phyloP scores from a whole-genome alignment of 2,329 filamentous ascomycete species.

The Bretziella fagacearum region DNA sequence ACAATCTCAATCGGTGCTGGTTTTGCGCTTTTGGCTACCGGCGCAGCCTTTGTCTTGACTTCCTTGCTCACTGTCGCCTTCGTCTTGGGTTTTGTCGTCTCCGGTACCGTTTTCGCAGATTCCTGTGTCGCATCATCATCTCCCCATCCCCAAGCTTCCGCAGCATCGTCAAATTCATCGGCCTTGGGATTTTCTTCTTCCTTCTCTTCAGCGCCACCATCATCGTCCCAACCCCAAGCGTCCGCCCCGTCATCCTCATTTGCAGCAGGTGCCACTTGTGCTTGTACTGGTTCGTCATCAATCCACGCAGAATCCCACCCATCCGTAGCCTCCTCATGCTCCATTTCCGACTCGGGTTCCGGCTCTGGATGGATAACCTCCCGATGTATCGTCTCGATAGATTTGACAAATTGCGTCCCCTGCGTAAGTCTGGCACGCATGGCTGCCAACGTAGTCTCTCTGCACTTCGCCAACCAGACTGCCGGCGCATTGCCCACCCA shows the following conservation, averaged over 20 bases:
- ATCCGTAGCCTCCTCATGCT: conserved; percentile 22
- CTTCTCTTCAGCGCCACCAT: conserved; percentile 15
- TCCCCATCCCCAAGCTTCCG: conserved; percentile 76
- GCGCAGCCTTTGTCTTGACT: background rate
- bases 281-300: conserved; percentile 32
- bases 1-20: conserved; percentile 46
- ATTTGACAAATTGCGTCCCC: conserved; percentile 46
- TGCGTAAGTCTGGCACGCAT: conserved; percentile 51
- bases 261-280: conserved; percentile 15
- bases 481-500: conserved; percentile 70
- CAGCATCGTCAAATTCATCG: conserved; percentile 30
- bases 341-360: conserved; percentile 27
- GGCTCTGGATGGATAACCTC: conserved; percentile 53
- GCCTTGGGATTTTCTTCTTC: conserved; percentile 14
- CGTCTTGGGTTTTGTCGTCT: background rate
- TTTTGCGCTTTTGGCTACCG: conserved; percentile 16
- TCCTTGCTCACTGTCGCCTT: conserved; percentile 14
- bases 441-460: conserved; percentile 60
- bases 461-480: conserved; percentile 72
- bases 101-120: too few relatives aligned
- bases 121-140: conserved; percentile 38
- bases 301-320: conserved; percentile 76
- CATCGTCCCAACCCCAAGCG: conserved; percentile 71
- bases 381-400: conserved; percentile 72
- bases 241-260: conserved; percentile 35